Conservation (phyloP, 2,329 filamentous ascomycete genomes). For the Oidium heveae region DNA sequence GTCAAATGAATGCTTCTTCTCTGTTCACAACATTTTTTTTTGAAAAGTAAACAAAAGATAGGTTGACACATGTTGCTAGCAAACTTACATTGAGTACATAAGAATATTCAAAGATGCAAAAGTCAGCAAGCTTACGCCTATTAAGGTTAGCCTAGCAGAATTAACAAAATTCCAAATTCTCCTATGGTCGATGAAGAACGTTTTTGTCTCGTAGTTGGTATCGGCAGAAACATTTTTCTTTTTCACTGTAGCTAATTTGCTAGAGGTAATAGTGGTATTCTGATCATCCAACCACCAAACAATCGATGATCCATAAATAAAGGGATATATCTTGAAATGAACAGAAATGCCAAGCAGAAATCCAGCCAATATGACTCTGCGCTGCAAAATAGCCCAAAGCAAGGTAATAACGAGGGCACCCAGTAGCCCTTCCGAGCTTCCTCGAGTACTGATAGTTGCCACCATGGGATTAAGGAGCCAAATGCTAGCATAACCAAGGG, state of each 20-base stretch:
- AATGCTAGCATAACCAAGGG: conserved; percentile 55
- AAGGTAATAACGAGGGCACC: conserved; percentile 64
- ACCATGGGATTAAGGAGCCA: conserved; percentile 98
- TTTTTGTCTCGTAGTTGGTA: too few relatives aligned
- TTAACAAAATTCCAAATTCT: conserved; percentile 22
- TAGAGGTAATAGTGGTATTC: neutral
- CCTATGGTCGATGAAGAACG: too few relatives aligned
- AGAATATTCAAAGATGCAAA: conserved; percentile 48
- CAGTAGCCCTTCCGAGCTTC: conserved; percentile 76
- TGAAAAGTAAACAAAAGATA: neutral
- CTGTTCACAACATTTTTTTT: too few relatives aligned
- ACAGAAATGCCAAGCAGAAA: conserved; percentile 58
- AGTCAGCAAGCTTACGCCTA: conserved; percentile 39
- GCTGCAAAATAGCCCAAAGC: conserved; percentile 53
- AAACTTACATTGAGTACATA: conserved; percentile 51
- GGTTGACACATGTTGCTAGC: neutral
- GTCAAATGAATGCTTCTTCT: too few relatives aligned
- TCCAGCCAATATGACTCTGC: conserved; percentile 39
- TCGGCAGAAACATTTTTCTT: too few relatives aligned
- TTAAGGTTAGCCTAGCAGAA: conserved; percentile 28
- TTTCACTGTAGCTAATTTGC: too few relatives aligned
- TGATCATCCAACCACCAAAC: conserved; percentile 48
- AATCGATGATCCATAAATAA: conserved; percentile 71
- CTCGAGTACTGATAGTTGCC: conserved; percentile 81
- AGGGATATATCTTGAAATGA: conserved; percentile 97